Evolutionary conservation across 176 grass and related monocot genomes (phyloP).

Genomic region (Hsuehochloa calcarea): DNA sequence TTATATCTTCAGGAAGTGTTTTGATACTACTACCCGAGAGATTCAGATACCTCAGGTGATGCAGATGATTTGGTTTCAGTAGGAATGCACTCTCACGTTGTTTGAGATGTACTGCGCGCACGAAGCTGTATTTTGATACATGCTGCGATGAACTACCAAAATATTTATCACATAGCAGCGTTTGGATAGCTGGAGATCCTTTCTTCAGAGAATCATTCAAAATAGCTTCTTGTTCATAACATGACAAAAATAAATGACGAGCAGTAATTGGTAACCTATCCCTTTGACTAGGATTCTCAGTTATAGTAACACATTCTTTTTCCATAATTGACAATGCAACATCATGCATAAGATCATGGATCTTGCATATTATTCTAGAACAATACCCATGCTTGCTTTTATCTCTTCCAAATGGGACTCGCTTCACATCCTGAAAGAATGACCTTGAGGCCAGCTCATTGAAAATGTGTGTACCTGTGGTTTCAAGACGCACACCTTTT

Average conservation of each 20-base stretch:
- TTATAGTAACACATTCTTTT: not conserved
- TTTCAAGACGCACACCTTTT: not conserved
- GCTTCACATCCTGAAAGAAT: slow-evolving; percentile 6
- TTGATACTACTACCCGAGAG: not conserved
- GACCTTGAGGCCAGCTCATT: not conserved
- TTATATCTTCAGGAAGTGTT: not conserved
- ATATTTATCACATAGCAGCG: not conserved
- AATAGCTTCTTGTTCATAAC: not conserved
- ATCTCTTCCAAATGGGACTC: no score
- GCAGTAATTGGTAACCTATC: not conserved
- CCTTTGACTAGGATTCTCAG: not conserved
- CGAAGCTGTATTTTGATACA: not conserved
- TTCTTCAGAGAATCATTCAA: not conserved
- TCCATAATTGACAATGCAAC: not conserved
- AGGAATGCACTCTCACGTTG: accelerated
- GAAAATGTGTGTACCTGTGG: not conserved
- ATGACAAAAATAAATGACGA: not conserved
- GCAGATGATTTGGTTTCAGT: not conserved
- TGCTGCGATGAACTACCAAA: not conserved
- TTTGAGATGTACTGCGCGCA: not conserved
- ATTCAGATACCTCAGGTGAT: not conserved
- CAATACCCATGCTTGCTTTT: not conserved
- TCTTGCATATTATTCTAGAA: not conserved
- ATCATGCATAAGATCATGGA: slow-evolving; percentile 5
- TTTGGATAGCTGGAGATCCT: not conserved